Evolutionary conservation across 805 yeast genomes (phyloP).

Genomic region (Lipomyces orientalis): DNA sequence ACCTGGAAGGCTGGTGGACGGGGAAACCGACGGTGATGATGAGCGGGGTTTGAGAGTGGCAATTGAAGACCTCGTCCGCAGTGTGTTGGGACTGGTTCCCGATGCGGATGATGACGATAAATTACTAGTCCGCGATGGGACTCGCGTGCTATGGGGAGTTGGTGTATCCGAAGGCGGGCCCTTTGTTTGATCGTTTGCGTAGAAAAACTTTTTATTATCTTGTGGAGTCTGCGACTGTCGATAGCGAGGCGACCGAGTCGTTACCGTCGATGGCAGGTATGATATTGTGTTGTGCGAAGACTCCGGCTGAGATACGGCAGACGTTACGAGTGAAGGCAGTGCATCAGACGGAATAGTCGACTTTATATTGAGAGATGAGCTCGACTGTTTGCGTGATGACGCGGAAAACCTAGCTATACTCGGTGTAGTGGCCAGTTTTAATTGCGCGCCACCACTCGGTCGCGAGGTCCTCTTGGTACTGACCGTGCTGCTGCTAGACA

Average conservation of each 20-base stretch:
- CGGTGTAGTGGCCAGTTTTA: neutral
- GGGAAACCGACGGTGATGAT: neutral
- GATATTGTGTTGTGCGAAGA: constrained; percentile 26
- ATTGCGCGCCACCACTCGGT: neutral
- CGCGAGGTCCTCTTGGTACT: neutral
- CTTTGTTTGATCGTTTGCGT: constrained; percentile 16
- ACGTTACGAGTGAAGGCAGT: neutral
- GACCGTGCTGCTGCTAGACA: neutral
- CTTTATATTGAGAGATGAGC: neutral
- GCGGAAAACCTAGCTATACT: neutral
- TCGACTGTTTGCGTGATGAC: neutral
- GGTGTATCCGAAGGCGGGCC: constrained; percentile 7
- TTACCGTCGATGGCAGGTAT: constrained; percentile 34
- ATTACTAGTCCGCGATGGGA: neutral
- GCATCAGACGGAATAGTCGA: neutral
- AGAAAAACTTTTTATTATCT: constrained; percentile 10
- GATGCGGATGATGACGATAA: constrained; percentile 1
- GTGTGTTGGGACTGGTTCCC: neutral
- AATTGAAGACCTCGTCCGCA: constrained; percentile 2
- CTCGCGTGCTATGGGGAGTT: neutral
- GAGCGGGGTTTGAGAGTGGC: constrained; percentile 9
- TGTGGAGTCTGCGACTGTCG: neutral
- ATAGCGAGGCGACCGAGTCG: constrained; percentile 35
- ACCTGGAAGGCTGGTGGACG: constrained; percentile 1
- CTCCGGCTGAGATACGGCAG: neutral